A percentile compares a stretch with the other conserved stretches of the same genome.
Conservation (phyloP, 73 alveolate species). For the Uronychia setigera region DNA sequence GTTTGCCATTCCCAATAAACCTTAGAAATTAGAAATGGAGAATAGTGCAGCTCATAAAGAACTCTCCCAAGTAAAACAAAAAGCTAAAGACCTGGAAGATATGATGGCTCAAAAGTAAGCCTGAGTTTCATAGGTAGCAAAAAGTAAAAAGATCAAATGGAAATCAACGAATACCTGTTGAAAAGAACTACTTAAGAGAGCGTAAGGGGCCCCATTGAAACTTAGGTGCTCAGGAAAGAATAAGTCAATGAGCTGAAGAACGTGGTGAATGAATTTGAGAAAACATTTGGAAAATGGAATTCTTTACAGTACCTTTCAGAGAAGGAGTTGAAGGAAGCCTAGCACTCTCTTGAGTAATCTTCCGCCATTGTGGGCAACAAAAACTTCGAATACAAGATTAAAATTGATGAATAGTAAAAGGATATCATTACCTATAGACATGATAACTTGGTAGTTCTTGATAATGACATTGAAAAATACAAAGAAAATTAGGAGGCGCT, state of each 20-base stretch:
- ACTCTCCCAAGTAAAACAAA: no score
- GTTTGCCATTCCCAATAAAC: not conserved
- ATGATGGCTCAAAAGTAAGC: not conserved
- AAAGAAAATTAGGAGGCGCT: not conserved
- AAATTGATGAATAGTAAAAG: not conserved
- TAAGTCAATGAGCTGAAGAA: not conserved
- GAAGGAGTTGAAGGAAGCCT: not conserved
- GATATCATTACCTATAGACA: not conserved
- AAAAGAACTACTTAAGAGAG: not conserved
- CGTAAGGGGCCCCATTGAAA: not conserved
- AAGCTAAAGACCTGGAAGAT: not conserved
- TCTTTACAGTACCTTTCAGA: not conserved
- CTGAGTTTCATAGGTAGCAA: not conserved
- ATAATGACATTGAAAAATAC: not conserved
- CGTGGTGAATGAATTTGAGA: not conserved
- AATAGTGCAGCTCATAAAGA: not conserved
- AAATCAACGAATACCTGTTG: not conserved
- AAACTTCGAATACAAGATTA: not conserved
- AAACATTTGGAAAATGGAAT: not conserved
- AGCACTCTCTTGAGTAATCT: not conserved
- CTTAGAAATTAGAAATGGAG: not conserved
- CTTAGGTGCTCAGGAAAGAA: not conserved
- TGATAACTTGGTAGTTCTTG: not conserved
- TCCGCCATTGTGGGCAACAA: not conserved
- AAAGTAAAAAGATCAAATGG: not conserved